Evolutionary conservation across 164 flowering plant species (phyloP).

Genomic region (Vitis rotundifolia): DNA sequence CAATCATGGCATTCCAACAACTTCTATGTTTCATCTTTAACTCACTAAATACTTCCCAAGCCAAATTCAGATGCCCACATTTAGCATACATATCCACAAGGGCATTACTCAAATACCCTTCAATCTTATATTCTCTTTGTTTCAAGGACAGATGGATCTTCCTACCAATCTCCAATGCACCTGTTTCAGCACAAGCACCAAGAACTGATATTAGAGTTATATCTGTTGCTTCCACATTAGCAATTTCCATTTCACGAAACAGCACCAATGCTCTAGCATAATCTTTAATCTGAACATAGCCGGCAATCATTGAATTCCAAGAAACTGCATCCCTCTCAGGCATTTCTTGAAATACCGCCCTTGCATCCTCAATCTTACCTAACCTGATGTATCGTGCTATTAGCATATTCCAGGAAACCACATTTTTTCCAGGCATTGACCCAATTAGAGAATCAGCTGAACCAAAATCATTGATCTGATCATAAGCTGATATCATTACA

Average conservation of each 20-base stretch:
- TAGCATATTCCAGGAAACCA: conserved; percentile 48
- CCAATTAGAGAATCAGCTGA: conserved; percentile 32
- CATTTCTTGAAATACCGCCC: conserved; percentile 37
- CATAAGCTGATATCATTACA: conserved; percentile 48
- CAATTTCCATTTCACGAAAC: conserved; percentile 36
- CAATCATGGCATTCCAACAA: conserved; percentile 58
- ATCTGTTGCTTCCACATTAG: conserved; percentile 36
- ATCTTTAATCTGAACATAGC: conserved; percentile 33
- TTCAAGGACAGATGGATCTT: conserved; percentile 35
- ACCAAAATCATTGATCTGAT: conserved; percentile 32
- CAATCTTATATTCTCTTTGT: conserved; percentile 24
- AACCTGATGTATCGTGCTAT: conserved; percentile 29
- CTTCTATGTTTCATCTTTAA: conserved; percentile 39
- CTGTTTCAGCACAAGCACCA: conserved; percentile 52
- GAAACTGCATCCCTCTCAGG: conserved; percentile 45
- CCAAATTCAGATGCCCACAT: conserved; percentile 41
- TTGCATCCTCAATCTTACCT: conserved; percentile 28
- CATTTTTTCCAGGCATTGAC: conserved; percentile 41
- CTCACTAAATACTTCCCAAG: conserved; percentile 35
- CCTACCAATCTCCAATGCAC: conserved; percentile 40
- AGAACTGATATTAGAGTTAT: conserved; percentile 40
- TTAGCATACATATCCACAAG: conserved; percentile 57
- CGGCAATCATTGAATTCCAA: conserved; percentile 52
- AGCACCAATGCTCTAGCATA: conserved; percentile 36
- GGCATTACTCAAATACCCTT: conserved; percentile 46